Evolutionary conservation across 306 rosid species (phyloP), one percentile per base, ranked within the genome.

Genomic region (Vigna hirtella): DNA sequence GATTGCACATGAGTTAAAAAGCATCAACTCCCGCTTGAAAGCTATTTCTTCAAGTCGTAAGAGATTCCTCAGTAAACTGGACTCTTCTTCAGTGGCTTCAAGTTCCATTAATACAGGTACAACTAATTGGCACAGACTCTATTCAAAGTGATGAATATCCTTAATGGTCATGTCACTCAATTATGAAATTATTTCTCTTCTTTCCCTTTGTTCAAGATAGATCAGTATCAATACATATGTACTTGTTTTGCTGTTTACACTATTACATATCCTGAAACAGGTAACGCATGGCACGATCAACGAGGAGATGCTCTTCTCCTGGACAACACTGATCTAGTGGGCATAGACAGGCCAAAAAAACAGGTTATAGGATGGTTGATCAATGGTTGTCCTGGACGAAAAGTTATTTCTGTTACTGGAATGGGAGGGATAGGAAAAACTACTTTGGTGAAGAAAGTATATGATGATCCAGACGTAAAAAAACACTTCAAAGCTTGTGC

Each of bases 341-440:
- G 86, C 66, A 89, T 87, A 49, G 52, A 84, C 2, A 74, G 70
- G 62, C 87, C 66, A 17, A 87, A 89, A 28, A 59, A 30, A 32
- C 13, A 72, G 79, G 51, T 89, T 69, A 80, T 84, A 3, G 13
- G 72, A 32, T 72, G 81, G 88, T 65, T 87, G 43, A 50, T 77
- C n/a, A 34, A 40, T 17, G 65, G 58, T n/a, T 59, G 73, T 11
- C 55, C 79, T 0, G 51, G 66, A 38, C 79, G 79, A 28, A 68
- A 75, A 51, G 89, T 84, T 22, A 79, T 86, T 24, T 82, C 85
- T 9, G 88, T 87, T n/a, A 82, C 86, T 5, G 93, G 90, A 16
- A 90, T 86, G 88, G 93, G 91, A 6, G 90, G 93, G 56, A 32
- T 86, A 86, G 93, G 93, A 34, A 90, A 90, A 62, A 90, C 90